Conservation (phyloP, 768 basidiomycete species). For the Cystofilobasidium capitatum region DNA sequence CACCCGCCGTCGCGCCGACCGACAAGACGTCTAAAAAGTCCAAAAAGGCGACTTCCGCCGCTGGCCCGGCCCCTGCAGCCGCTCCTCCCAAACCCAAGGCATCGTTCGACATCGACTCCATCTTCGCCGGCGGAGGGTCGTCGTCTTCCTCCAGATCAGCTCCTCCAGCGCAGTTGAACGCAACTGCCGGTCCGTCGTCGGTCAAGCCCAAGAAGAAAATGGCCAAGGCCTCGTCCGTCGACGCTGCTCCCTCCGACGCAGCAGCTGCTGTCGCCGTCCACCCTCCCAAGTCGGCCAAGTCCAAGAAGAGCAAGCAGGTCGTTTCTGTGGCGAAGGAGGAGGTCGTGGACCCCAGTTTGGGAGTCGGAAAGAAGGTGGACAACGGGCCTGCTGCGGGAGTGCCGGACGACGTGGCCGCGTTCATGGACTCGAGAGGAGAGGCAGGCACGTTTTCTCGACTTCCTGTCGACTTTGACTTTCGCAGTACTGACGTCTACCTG, state of each 20-base stretch:
- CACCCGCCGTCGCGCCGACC: not conserved
- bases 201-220: constrained; percentile 29
- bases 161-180: not conserved
- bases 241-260: not conserved
- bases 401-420: constrained; percentile 34
- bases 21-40: not conserved
- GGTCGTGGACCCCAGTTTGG: constrained; percentile 26
- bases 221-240: not conserved
- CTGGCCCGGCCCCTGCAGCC: not conserved
- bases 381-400: constrained; percentile 20
- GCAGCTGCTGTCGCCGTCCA: not conserved
- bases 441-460: not conserved
- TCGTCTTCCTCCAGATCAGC: not conserved
- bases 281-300: constrained; percentile 29
- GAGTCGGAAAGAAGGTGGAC: constrained; percentile 12
- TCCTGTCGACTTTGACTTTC: not conserved
- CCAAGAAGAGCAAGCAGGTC: not conserved
- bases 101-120: constrained; percentile 18
- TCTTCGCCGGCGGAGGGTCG: not conserved
- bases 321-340: constrained; percentile 13
- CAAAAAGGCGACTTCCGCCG: not conserved
- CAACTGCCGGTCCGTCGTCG: not conserved
- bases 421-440: constrained; percentile 36
- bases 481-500: not conserved
- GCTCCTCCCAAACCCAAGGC: not conserved